Evolutionary conservation across 805 yeast species (phyloP), one percentile per base, ranked within the genome.

Genomic region (Hanseniaspora meyeri): DNA sequence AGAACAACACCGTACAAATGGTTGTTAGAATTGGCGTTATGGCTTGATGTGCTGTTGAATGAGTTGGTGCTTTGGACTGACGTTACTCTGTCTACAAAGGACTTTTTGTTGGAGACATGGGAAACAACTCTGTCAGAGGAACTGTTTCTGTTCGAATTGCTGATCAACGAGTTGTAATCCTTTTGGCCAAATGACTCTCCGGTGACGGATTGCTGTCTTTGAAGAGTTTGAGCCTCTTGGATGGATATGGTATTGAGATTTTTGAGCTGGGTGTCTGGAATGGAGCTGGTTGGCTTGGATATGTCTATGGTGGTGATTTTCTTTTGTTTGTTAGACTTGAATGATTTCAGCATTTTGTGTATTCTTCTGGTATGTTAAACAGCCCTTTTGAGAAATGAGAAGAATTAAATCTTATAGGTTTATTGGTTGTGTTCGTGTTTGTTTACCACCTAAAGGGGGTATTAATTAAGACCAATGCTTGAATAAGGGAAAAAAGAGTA

Each of bases 1-100:
- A 89, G 72, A 6, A 89, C 88, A 55, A 86, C 78, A 2, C 96
- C 97, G 66, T 90, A 91, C 29, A 91, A 71, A 17, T 53, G 57
- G 3, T 59, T 60, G 63, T 36, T 63, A 50, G 37, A 55, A 42
- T 19, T 59, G 51, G 40, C 27, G 11, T 20, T 43, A 11, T 9
- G 45, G 16, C 45, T 49, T n/a, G 50, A 17, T 2, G 38, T 4
- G 37, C 47, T 39, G 29, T 20, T 34, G 9, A 11, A n/a, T 2
- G 54, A 48, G 7, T 48, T 31, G 19, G 51, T 14, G 12, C 50
- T 39, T 6, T 20, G 43, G 24, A 17, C 36, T 38, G 38, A 51
- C 37, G 71, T 63, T 2, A 53, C 51, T 32, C 57, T 46, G 17
- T 46, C 32, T 14, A 46, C 47, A 46, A 53, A 53, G 4, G 49